Percentiles rank a stretch among this genome's conserved stretches.
These are phyloP conservation scores for Chalciporus pseudorubinellus DNA, from an alignment of 768 basidiomycete genomes.

Conservation along the genomic window DNA sequence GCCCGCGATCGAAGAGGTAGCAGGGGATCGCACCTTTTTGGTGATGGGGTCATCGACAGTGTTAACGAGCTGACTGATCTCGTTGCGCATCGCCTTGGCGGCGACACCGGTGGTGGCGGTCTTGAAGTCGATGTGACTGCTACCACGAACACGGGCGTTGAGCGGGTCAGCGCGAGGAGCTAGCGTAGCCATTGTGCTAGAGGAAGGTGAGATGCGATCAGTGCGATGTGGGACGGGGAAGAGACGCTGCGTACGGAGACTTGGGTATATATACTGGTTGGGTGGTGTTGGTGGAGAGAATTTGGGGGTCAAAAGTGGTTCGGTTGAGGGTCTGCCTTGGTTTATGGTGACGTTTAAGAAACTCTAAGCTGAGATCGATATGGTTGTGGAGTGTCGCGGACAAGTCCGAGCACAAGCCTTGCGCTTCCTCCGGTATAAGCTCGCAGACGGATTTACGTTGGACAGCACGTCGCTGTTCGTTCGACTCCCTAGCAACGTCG, in stretches of 20 bases:
- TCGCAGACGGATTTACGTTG: slow-evolving; percentile 28
- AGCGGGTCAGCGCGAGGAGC: slow-evolving; percentile 66
- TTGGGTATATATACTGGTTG: slow-evolving; percentile 56
- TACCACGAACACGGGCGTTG: slow-evolving; percentile 71
- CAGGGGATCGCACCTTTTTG: slow-evolving; percentile 61
- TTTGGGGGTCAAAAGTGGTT: slow-evolving; percentile 48
- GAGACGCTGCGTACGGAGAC: slow-evolving; percentile 35
- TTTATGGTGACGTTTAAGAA: slow-evolving; percentile 64
- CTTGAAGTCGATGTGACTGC: slow-evolving; percentile 91
- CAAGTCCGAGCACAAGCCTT: slow-evolving; percentile 32
- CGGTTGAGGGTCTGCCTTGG: slow-evolving; percentile 45
- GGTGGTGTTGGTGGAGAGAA: slow-evolving; percentile 64
- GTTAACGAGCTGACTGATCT: slow-evolving; percentile 89
- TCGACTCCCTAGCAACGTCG: slow-evolving; percentile 7
- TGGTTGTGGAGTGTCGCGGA: slow-evolving; percentile 30
- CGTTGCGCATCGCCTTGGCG: slow-evolving; percentile 97
- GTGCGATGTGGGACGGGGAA: not conserved
- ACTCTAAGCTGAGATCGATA: slow-evolving; percentile 38
- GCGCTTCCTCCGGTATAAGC: slow-evolving; percentile 31
- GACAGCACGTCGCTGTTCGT: not conserved
- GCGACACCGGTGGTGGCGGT: slow-evolving; percentile 94
- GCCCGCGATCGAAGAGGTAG: slow-evolving; percentile 2
- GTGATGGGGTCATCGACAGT: slow-evolving; percentile 76
- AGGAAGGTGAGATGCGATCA: slow-evolving; percentile 7
- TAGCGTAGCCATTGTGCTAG: slow-evolving; percentile 52